phyloP scores from a whole-genome alignment of 768 basidiomycete species.

The Termitomyces sp. region DNA sequence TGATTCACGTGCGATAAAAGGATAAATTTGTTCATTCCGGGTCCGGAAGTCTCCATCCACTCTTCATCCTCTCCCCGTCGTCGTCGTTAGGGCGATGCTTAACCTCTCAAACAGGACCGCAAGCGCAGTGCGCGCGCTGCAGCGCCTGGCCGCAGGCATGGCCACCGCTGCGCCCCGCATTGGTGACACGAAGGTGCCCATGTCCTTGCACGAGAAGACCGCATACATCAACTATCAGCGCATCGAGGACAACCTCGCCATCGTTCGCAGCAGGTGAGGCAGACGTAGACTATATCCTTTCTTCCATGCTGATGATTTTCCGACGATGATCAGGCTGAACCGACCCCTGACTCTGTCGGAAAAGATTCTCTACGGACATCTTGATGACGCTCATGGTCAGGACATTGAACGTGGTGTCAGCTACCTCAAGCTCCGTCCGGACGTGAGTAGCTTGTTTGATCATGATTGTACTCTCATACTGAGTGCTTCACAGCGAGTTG shows the following conservation, averaged over 20 bases:
- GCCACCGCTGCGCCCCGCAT: slow-evolving; percentile 78
- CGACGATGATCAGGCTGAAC: slow-evolving; percentile 51
- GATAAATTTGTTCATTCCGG: slow-evolving; percentile 33
- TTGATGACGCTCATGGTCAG: slow-evolving; percentile 89
- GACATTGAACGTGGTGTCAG: slow-evolving; percentile 88
- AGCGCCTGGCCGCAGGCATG: slow-evolving; percentile 62
- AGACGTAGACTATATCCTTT: neutral
- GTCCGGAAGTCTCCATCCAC: slow-evolving; percentile 29
- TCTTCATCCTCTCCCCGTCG: slow-evolving; percentile 14
- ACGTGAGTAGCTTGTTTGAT: slow-evolving; percentile 52
- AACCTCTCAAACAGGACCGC: slow-evolving; percentile 50
- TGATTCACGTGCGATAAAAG: slow-evolving; percentile 33
- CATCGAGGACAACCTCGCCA: slow-evolving; percentile 93
- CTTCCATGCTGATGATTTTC: neutral
- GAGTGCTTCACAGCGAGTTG: slow-evolving; percentile 57
- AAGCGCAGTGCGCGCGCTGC: slow-evolving; percentile 44
- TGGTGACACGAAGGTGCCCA: slow-evolving; percentile 85
- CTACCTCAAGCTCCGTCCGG: slow-evolving; percentile 96
- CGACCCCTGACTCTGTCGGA: slow-evolving; percentile 92
- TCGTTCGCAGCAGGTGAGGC: slow-evolving; percentile 74
- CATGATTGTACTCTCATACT: slow-evolving; percentile 3
- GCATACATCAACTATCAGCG: slow-evolving; percentile 93
- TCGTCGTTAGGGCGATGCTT: slow-evolving; percentile 53
- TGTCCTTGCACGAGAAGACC: slow-evolving; percentile 80
- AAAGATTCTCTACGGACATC: slow-evolving; percentile 97